phyloP scores from a whole-genome alignment of 768 basidiomycete genomes.

The Suillus plorans region DNA sequence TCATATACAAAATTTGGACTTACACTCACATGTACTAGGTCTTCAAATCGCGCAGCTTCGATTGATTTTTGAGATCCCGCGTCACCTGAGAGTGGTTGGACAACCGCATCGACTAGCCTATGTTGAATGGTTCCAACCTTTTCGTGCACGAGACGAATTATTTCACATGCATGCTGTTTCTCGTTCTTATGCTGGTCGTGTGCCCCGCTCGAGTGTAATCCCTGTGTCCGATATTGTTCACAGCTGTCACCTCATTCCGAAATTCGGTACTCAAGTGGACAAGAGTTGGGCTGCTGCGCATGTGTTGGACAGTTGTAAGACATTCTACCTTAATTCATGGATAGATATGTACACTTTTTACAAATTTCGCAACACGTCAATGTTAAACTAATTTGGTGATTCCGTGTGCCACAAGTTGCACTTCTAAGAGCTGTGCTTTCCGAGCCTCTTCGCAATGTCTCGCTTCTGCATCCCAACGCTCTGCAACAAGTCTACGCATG shows the following conservation, averaged over 20 bases:
- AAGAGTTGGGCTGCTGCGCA: not conserved
- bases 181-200: not conserved
- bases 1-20: not conserved
- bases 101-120: constrained; percentile 19
- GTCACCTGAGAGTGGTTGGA: constrained; percentile 1
- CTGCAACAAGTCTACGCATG: too few relatives aligned
- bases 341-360: not conserved
- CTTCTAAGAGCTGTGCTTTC: too few relatives aligned
- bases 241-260: not conserved
- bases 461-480: too few relatives aligned
- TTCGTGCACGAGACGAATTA: not conserved
- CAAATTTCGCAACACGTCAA: not conserved
- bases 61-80: constrained; percentile 13
- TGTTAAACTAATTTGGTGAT: too few relatives aligned
- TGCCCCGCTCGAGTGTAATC: not conserved
- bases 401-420: too few relatives aligned
- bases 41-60: constrained; percentile 13
- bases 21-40: not conserved
- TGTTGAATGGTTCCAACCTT: constrained; percentile 22
- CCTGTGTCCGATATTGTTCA: not conserved
- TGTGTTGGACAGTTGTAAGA: not conserved
- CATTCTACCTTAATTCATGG: not conserved
- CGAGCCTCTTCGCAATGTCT: too few relatives aligned
- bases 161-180: not conserved
- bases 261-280: not conserved